phyloP scores from a whole-genome alignment of 345 rosid genomes.

The Eucalyptus viminalis region DNA sequence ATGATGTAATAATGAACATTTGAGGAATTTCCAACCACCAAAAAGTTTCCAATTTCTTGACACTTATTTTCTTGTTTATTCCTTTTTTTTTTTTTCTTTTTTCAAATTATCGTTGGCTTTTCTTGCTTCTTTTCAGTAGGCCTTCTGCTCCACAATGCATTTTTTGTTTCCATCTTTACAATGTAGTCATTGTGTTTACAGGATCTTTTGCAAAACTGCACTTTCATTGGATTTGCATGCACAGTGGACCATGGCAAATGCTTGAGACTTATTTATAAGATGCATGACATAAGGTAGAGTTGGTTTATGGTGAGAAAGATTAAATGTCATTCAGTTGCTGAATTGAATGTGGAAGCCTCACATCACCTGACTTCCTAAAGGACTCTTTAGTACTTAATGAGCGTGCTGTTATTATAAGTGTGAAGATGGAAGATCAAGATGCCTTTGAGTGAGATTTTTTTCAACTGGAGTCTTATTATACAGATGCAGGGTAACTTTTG shows the following conservation, averaged over 20 bases:
- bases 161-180: background rate
- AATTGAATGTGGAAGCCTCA: background rate
- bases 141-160: background rate
- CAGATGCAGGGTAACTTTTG: too few species aligned
- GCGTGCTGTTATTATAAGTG: too few species aligned
- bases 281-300: background rate
- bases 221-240: background rate
- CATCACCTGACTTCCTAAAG: too few species aligned
- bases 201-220: background rate
- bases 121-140: background rate
- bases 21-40: background rate
- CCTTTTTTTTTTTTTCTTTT: background rate
- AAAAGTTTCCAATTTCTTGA: background rate
- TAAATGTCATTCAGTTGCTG: background rate
- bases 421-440: too few species aligned
- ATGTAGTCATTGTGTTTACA: too few species aligned
- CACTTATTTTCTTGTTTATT: background rate
- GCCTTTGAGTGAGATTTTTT: too few species aligned
- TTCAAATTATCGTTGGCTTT: background rate
- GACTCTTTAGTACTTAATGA: too few species aligned
- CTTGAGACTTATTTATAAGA: background rate
- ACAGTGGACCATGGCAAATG: background rate
- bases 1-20: background rate
- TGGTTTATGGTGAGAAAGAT: background rate
- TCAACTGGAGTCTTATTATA: too few species aligned